Conservation (phyloP, 129 eudicot species). For the Helianthus tuberosus region DNA sequence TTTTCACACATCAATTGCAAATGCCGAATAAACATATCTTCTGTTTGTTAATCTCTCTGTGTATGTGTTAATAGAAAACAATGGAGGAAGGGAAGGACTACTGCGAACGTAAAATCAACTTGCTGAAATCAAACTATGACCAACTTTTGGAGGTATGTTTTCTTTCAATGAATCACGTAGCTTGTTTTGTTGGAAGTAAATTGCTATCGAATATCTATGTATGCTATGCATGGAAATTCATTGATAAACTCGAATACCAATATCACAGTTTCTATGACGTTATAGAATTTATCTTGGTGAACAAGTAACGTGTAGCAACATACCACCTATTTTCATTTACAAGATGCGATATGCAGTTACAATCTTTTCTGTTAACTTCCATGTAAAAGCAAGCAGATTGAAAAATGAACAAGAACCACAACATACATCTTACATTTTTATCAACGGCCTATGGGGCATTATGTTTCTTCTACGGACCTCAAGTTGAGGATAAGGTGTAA, state of each 20-base stretch:
- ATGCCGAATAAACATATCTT: neutral
- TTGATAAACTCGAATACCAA: too few relatives aligned
- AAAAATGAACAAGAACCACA: neutral
- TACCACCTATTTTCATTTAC: neutral
- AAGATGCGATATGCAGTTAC: neutral
- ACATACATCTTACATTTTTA: too few relatives aligned
- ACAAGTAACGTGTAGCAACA: neutral
- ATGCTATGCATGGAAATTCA: too few relatives aligned
- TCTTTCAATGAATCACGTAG: neutral
- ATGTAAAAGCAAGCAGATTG: neutral
- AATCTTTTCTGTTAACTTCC: neutral
- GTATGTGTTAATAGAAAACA: constrained; percentile 60
- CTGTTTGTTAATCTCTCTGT: neutral
- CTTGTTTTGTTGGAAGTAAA: neutral
- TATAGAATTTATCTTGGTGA: neutral
- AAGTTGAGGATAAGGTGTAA: too few relatives aligned
- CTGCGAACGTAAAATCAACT: constrained; percentile 89
- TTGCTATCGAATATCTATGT: neutral
- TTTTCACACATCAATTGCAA: too few relatives aligned
- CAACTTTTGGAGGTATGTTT: constrained; percentile 92
- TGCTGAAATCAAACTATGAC: constrained; percentile 90
- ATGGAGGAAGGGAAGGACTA: constrained; percentile 93
- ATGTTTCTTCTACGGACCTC: too few relatives aligned
- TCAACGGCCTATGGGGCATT: too few relatives aligned
- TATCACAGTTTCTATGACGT: too few relatives aligned